Percentiles rank a stretch among this genome's conserved stretches.
These are phyloP conservation scores for Alternaria burnsii DNA, from an alignment of 2,329 filamentous ascomycete species.

Conservation along the genomic window DNA sequence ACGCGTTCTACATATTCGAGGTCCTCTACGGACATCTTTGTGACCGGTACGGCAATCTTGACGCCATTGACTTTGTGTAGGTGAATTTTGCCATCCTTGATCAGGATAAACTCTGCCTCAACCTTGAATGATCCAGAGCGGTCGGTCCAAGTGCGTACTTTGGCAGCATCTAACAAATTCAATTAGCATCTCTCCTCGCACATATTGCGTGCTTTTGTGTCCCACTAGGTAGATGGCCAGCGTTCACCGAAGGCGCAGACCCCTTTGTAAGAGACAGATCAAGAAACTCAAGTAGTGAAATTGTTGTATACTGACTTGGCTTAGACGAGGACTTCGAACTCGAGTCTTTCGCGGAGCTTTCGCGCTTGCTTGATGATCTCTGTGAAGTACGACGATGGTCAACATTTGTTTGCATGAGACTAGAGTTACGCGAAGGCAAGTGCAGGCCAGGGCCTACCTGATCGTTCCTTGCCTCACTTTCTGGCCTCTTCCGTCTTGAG, in stretches of 20 bases:
- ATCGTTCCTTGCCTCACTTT: slow-evolving; percentile 62
- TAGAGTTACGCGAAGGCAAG: slow-evolving; percentile 81
- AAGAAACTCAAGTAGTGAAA: slow-evolving; percentile 2
- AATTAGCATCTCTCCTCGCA: slow-evolving; percentile 16
- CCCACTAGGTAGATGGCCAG: background rate
- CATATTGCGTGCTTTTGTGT: background rate
- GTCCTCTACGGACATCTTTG: slow-evolving; percentile 95
- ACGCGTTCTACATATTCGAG: slow-evolving; percentile 90
- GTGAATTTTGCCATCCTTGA: slow-evolving; percentile 96
- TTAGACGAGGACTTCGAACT: slow-evolving; percentile 65
- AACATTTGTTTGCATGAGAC: slow-evolving; percentile 72
- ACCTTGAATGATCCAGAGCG: slow-evolving; percentile 96
- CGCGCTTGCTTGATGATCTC: slow-evolving; percentile 74
- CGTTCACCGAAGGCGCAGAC: background rate
- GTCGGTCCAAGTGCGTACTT: slow-evolving; percentile 93
- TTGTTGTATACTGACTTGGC: slow-evolving; percentile 69
- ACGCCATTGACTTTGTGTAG: slow-evolving; percentile 97
- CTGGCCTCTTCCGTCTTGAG: slow-evolving; percentile 68
- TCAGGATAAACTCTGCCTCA: slow-evolving; percentile 92
- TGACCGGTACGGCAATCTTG: slow-evolving; percentile 94
- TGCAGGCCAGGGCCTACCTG: slow-evolving; percentile 81
- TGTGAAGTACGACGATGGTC: slow-evolving; percentile 74
- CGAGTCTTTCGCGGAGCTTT: slow-evolving; percentile 66
- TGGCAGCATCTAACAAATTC: slow-evolving; percentile 67
- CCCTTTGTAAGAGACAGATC: background rate